These are phyloP conservation scores for Cyathus striatus DNA, from an alignment of 768 basidiomycete genomes.

Conservation along the genomic window DNA sequence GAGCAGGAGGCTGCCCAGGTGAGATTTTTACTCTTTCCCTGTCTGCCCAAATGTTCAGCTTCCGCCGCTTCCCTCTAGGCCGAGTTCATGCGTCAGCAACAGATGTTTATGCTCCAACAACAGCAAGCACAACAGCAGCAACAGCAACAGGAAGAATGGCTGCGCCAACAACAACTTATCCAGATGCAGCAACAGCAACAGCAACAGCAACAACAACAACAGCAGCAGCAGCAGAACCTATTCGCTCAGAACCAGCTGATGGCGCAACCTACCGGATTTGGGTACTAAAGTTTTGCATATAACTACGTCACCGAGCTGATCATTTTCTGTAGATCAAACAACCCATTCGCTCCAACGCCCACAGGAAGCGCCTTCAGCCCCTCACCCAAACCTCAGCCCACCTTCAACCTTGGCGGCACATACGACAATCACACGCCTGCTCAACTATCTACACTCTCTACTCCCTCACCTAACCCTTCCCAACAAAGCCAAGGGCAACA, in stretches of 20 bases:
- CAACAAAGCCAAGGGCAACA: conserved; percentile 24
- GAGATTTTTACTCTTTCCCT: not conserved
- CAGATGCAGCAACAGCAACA: conserved; percentile 51
- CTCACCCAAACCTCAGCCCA: conserved; percentile 30
- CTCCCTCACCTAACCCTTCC: conserved; percentile 27
- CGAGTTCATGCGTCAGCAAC: conserved; percentile 72
- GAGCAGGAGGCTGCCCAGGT: conserved; percentile 84
- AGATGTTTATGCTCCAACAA: conserved; percentile 55
- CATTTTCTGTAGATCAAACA: conserved; percentile 70
- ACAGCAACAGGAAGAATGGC: conserved; percentile 49
- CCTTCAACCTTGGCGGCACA: conserved; percentile 69
- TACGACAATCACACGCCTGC: conserved; percentile 51
- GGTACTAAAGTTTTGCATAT: too few relatives aligned
- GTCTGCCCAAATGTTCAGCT: not conserved
- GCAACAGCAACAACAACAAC: conserved; percentile 43
- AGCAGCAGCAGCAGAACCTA: conserved; percentile 39
- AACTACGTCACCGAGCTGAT: conserved; percentile 9
- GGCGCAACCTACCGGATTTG: conserved; percentile 72
- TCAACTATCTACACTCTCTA: conserved; percentile 37
- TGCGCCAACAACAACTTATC: conserved; percentile 39
- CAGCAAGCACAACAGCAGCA: conserved; percentile 51
- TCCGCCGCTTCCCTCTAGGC: conserved; percentile 32
- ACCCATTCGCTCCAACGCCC: conserved; percentile 76
- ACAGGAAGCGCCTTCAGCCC: conserved; percentile 20
- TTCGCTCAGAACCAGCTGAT: conserved; percentile 41